Conservation (phyloP, 176 grass and related monocot species). For the Carex scoparia region DNA sequence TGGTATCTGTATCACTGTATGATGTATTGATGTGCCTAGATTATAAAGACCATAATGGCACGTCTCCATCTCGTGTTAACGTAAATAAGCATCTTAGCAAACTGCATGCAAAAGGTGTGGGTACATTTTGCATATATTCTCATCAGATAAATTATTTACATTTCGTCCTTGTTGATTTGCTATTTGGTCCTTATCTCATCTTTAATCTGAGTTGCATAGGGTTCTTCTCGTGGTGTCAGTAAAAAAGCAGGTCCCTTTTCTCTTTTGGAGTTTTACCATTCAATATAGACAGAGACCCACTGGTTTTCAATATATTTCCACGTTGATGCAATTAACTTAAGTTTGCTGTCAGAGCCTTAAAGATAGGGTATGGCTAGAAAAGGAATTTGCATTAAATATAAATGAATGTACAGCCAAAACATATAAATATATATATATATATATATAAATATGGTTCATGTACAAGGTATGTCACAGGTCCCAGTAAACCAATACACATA, state of each 20-base stretch:
- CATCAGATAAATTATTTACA: neutral
- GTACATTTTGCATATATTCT: neutral
- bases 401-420: neutral
- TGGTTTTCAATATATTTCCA: neutral
- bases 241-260: neutral
- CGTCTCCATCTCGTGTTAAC: neutral
- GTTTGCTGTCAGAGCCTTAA: neutral
- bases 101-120: neutral
- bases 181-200: neutral
- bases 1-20: neutral
- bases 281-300: neutral
- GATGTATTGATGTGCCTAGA: neutral
- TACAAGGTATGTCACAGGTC: neutral
- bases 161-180: neutral
- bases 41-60: neutral
- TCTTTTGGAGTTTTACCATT: neutral
- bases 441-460: neutral
- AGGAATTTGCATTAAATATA: slow-evolving; percentile 1
- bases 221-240: neutral
- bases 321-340: neutral
- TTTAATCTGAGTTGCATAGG: neutral
- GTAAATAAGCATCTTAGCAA: neutral
- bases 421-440: neutral
- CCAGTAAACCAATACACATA: neutral
- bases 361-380: neutral